These are phyloP conservation scores for Rhododendron vialii DNA, from an alignment of 148 eudicot species.

Conservation along the genomic window DNA sequence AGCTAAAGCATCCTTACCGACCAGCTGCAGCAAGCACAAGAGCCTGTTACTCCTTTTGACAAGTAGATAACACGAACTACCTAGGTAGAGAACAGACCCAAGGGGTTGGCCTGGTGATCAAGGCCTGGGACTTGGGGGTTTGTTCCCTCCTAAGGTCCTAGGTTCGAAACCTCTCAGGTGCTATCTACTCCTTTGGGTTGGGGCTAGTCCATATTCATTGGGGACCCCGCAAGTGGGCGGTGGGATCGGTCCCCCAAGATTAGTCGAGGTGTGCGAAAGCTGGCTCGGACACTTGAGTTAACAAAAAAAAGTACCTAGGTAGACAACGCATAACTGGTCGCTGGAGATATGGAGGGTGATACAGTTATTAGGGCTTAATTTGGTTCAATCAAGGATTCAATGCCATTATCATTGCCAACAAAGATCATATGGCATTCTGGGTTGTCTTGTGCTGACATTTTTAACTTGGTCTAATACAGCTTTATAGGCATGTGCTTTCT, in stretches of 20 bases:
- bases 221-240: too few relatives aligned
- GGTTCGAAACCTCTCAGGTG: too few relatives aligned
- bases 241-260: too few relatives aligned
- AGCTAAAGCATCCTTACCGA: slow-evolving; percentile 97
- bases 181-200: too few relatives aligned
- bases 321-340: not conserved
- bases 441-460: not conserved
- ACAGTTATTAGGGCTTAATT: slow-evolving; percentile 5
- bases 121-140: too few relatives aligned
- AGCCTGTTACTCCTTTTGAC: not conserved
- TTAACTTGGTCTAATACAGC: not conserved
- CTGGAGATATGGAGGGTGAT: not conserved
- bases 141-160: too few relatives aligned
- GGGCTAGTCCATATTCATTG: too few relatives aligned
- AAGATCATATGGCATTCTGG: not conserved
- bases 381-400: not conserved
- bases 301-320: too few relatives aligned
- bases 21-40: slow-evolving; percentile 60
- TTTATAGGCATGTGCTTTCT: not conserved
- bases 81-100: not conserved
- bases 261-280: too few relatives aligned
- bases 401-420: not conserved
- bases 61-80: not conserved
- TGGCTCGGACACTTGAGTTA: too few relatives aligned
- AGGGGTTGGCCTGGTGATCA: too few relatives aligned